Evolutionary conservation across 1,284 basidiomycete species (phyloP).

Genomic region (Takashimella tepidaria): DNA sequence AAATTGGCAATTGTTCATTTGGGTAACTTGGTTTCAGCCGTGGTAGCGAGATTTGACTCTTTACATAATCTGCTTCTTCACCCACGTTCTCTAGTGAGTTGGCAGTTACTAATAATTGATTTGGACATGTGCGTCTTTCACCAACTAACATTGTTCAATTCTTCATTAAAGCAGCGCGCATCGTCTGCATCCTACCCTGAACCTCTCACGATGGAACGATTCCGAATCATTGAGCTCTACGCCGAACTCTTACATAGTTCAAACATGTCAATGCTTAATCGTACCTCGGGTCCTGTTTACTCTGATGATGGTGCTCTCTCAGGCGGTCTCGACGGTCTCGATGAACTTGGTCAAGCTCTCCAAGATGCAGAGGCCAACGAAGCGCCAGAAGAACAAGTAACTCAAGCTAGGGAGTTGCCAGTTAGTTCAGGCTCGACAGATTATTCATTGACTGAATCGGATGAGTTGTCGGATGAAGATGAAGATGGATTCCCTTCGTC

Average conservation of each 20-base stretch:
- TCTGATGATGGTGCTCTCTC: conserved; percentile 70
- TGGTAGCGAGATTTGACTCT: conserved; percentile 65
- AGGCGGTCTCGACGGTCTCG: conserved; percentile 72
- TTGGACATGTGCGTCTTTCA: too few species aligned
- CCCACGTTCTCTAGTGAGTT: conserved; percentile 69
- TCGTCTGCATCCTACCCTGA: conserved; percentile 65
- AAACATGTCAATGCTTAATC: conserved; percentile 94
- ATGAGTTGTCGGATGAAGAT: conserved; percentile 61
- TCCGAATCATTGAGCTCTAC: conserved; percentile 95
- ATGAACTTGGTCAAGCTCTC: conserved; percentile 75
- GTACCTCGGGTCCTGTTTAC: conserved; percentile 66
- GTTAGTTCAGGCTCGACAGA: conserved; percentile 51
- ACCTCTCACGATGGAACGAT: conserved; percentile 90
- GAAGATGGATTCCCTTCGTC: conserved; percentile 67
- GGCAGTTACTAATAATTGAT: too few species aligned
- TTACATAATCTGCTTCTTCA: conserved; percentile 67
- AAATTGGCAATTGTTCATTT: conserved; percentile 93
- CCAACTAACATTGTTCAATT: too few species aligned
- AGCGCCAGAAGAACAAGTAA: conserved; percentile 58
- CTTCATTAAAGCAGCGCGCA: conserved; percentile 61
- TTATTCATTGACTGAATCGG: conserved; percentile 54
- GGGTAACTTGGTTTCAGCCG: conserved; percentile 71
- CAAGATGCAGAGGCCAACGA: conserved; percentile 57
- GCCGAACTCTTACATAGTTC: conserved; percentile 97
- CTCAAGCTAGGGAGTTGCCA: conserved; percentile 63